Conservation (phyloP, 345 rosid genomes). For the Chamaenerion angustifolium region DNA sequence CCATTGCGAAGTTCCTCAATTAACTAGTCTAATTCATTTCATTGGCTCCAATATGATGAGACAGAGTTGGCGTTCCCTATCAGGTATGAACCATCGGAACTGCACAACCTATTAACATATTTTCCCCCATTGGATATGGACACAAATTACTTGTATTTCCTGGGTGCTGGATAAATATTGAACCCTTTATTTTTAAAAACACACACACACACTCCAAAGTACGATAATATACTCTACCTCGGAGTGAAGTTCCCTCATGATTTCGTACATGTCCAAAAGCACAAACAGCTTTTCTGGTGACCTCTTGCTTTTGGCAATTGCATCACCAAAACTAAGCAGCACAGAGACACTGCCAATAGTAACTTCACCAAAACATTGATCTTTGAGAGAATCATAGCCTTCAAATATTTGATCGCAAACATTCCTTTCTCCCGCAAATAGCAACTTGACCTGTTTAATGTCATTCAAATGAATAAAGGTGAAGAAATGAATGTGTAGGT, state of each 20-base stretch:
- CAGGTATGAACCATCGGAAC: no score
- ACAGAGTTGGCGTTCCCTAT: no score
- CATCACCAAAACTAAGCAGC: constrained; percentile 99
- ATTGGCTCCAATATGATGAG: not conserved
- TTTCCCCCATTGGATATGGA: no score
- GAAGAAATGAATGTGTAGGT: not conserved
- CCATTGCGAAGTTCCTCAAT: not conserved
- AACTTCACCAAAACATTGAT: constrained; percentile 90
- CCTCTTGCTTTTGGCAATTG: constrained; percentile 92
- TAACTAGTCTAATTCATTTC: not conserved
- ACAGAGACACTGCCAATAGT: constrained; percentile 64
- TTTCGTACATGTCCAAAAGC: constrained; percentile 96
- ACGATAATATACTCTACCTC: constrained; percentile 42
- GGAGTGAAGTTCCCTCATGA: constrained; percentile 86
- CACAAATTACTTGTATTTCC: no score
- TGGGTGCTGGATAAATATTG: no score
- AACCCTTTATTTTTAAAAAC: no score
- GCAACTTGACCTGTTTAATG: constrained; percentile 68
- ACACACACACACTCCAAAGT: no score
- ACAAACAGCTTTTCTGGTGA: constrained; percentile 97
- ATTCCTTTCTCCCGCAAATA: constrained; percentile 85
- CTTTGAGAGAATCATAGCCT: constrained; percentile 72
- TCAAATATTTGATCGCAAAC: constrained; percentile 88
- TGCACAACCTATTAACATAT: no score
- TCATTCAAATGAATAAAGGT: not conserved